These are phyloP conservation scores for Terfezia claveryi DNA, from an alignment of 495 filamentous ascomycete genomes.

Conservation along the genomic window DNA sequence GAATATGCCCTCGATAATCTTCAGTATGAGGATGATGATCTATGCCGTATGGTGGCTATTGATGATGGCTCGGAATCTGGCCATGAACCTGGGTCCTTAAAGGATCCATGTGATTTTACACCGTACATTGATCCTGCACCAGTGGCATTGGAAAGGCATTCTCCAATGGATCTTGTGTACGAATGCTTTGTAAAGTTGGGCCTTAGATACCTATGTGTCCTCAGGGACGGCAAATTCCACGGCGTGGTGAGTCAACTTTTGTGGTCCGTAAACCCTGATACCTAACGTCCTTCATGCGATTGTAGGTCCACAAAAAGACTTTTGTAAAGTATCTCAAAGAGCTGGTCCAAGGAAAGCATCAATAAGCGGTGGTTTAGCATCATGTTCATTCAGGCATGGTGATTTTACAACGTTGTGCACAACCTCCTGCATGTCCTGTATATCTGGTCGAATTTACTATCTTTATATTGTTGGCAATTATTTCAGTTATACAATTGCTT, in stretches of 20 bases:
- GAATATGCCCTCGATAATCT: constrained; percentile 82
- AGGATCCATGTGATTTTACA: constrained; percentile 64
- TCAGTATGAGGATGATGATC: constrained; percentile 38
- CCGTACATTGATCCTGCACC: constrained; percentile 81
- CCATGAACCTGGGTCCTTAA: constrained; percentile 29
- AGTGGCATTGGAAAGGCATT: constrained; percentile 66
- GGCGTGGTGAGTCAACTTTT: constrained; percentile 43
- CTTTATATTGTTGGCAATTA: no score
- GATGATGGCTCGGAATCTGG: constrained; percentile 33
- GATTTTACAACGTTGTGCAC: no score
- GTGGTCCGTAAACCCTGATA: not conserved
- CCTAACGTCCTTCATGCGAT: constrained; percentile 12
- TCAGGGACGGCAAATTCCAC: constrained; percentile 62
- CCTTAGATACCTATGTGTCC: constrained; percentile 74
- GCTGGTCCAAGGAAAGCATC: not conserved
- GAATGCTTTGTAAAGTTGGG: constrained; percentile 94
- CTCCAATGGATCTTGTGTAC: constrained; percentile 86
- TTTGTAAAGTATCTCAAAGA: constrained; percentile 79
- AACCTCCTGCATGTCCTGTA: no score
- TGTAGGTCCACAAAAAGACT: constrained; percentile 68
- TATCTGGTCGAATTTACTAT: no score
- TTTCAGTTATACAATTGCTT: no score
- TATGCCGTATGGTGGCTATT: constrained; percentile 62
- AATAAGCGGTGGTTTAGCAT: no score
- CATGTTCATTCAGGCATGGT: no score